Evolutionary conservation across 2,329 filamentous ascomycete species (phyloP), one percentile per base, ranked within the genome.

Genomic region (Aspergillus floridensis): DNA sequence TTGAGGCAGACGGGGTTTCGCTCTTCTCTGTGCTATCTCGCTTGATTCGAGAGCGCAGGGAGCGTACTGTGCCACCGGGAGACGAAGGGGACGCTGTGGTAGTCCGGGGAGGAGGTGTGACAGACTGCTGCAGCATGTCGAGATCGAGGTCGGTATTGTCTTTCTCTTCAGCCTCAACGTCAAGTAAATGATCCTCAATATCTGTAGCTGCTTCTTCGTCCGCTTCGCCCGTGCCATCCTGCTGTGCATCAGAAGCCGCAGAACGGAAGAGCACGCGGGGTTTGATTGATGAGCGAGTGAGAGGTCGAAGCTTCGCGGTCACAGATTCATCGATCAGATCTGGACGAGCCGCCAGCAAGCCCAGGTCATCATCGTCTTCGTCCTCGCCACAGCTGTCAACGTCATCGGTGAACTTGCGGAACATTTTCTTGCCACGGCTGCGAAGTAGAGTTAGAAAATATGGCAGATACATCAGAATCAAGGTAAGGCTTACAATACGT

Each of bases 401-500:
- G 4, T 73, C 71, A 46, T 80, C 76, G 24, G 77, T 74, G 68
- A 85, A 87, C 63, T 79, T 81, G 68, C 81, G 81, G 74, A 85
- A 86, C 44, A 86, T 74, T 68, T 85, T 86, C 73, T 82, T 85
- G 67, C 86, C 86, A 58, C 86, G 86, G 72, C 84, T 87, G 64
- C 4, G 32, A 52, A 51, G 44, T 26, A 51, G 48, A 19, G 63
- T 76, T 69, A 79, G 72, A 46, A 58, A 44, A 38, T 22, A 38
- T 22, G n/a, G 2, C 41, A 38, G 22, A 47, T 24, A 63, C 58
- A 58, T 60, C 41, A 26, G n/a, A 49, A 29, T 11, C 12, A 29
- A 7, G 32, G 6, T 16, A 48, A 24, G 44, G 82, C 84, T 82
- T 78, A 87, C 84, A 88, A 87, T 6, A 83, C 78, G 67, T 83